Evolutionary conservation across 345 rosid species (phyloP), one percentile per base, ranked within the genome.

Genomic region (Gossypium ekmanianum): DNA sequence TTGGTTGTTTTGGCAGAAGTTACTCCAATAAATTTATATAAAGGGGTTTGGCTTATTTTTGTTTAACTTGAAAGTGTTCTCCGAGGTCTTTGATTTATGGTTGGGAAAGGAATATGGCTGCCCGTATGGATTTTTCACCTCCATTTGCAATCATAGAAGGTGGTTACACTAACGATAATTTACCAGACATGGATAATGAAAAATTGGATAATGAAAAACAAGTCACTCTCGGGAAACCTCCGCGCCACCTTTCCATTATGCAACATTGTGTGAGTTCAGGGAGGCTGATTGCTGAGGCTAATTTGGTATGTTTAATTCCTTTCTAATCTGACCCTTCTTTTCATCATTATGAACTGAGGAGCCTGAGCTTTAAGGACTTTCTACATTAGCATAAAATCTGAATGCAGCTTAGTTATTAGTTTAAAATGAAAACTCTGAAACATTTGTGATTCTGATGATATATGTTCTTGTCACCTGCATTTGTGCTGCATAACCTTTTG

Each of bases 151-250:
- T 83, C n/a, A 70, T 86, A 71, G 93, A 92, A 78, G 90, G 84
- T 39, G 84, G 76, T 71, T 86, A 79, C 48, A 77, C 65, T 68
- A 80, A 71, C 83, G 87, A 80, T 8, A 79, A 74, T 77, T 68
- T 68, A 39, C 77, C 90, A 29, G 58, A 76, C 14, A 65, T 81
- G 66, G 87, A 82, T 47, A 84, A 77, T 20, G 45, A 79, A 56
- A 90, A 81, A 74, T 20, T 81, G 66, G 87, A 82, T 47, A 84
- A 77, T 20, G 45, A 79, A 56, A 90, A 81, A 74, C 93, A 88
- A 71, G 68, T 79, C 34, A 78, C 89, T 39, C 83, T 39, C 61
- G 85, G 90, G 17, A 94, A 94, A 78, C 98, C 98, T 80, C 98
- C 97, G 0, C 81, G 91, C 27, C 95, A 91, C 56, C 74, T 84